phyloP scores from a whole-genome alignment of 495 filamentous ascomycete species.

The Penicillium waksmanii region DNA sequence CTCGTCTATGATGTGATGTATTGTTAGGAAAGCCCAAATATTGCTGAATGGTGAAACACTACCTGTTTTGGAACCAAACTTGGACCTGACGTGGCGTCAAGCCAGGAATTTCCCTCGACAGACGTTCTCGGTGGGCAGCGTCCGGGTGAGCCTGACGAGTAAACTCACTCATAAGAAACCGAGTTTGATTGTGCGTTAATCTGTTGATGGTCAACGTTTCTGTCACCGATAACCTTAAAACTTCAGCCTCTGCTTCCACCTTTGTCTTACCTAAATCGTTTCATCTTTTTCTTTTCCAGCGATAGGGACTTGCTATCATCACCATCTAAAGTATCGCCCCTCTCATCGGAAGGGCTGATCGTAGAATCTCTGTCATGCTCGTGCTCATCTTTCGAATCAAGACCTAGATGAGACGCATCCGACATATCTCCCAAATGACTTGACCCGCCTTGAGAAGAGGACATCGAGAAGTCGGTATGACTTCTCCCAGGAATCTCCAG shows the following conservation, averaged over 20 bases:
- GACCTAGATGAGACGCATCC: constrained; percentile 19
- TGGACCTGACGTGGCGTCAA: constrained; percentile 93
- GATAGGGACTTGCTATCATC: constrained; percentile 30
- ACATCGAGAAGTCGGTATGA: constrained; percentile 22
- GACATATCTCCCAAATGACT: constrained; percentile 24
- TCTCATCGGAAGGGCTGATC: constrained; percentile 41
- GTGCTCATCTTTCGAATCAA: constrained; percentile 26
- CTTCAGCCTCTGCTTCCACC: background rate
- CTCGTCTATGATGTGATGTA: constrained; percentile 60
- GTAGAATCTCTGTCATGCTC: constrained; percentile 32
- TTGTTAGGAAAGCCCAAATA: constrained; percentile 28
- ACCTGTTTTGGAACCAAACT: constrained; percentile 99
- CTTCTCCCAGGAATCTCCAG: constrained; percentile 26
- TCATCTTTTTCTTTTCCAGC: constrained; percentile 91
- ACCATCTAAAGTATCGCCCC: constrained; percentile 29
- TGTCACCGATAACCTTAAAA: background rate
- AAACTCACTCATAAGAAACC: constrained; percentile 97
- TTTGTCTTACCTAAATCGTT: constrained; percentile 82
- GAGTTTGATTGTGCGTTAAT: constrained; percentile 94
- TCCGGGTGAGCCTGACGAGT: constrained; percentile 94
- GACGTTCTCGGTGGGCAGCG: constrained; percentile 85
- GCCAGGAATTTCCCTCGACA: constrained; percentile 91
- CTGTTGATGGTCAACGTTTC: constrained; percentile 47
- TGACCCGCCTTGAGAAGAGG: constrained; percentile 21
- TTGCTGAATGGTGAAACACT: constrained; percentile 33